Evolutionary conservation across 441 rosid genomes (phyloP).

Genomic region (Populus hybrid): DNA sequence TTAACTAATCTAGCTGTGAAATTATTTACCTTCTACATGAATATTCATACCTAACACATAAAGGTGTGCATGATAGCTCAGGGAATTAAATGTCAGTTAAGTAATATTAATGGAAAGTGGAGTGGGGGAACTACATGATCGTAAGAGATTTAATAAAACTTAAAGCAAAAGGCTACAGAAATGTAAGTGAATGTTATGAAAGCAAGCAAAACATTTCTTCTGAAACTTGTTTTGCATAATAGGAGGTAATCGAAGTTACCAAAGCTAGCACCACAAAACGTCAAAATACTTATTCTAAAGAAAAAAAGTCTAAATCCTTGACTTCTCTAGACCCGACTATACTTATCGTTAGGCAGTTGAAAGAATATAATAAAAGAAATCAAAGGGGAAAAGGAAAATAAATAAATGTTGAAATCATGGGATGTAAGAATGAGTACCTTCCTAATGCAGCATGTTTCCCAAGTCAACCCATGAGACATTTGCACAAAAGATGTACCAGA

Average conservation of each 20-base stretch:
- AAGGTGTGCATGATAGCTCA: neutral
- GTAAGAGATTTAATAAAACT: neutral
- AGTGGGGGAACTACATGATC: neutral
- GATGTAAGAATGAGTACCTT: neutral
- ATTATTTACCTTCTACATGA: neutral
- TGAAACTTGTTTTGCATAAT: neutral
- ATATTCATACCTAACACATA: neutral
- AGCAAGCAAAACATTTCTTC: neutral
- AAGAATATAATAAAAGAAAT: neutral
- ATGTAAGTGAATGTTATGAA: neutral
- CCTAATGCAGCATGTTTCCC: conserved; percentile 64
- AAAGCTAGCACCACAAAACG: neutral
- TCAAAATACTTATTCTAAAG: neutral
- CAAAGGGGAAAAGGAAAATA: neutral
- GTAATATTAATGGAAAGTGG: neutral
- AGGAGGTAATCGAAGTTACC: neutral
- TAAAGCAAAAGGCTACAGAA: neutral
- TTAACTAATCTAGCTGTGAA: neutral
- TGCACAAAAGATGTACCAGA: conserved; percentile 73
- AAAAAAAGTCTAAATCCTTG: neutral
- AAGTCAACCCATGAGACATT: conserved; percentile 76
- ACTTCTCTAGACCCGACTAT: neutral
- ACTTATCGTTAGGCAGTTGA: neutral
- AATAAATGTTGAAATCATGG: neutral
- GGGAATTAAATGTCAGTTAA: neutral